A percentile compares a stretch with the other conserved stretches of the same genome.
Conservation (phyloP, 441 rosid species). For the Omphalea diandra region DNA sequence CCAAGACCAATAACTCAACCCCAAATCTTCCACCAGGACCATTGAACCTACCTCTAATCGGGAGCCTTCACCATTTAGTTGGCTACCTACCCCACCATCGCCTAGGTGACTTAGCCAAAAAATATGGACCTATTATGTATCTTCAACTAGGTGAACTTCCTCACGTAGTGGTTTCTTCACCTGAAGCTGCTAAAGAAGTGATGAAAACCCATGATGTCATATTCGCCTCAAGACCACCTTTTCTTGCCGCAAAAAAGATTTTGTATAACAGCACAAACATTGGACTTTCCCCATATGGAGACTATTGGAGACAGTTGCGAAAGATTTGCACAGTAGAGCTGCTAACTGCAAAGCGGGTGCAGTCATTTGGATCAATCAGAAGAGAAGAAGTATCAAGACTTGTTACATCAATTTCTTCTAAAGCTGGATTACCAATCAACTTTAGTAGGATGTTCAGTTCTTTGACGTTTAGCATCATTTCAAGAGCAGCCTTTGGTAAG, state of each 20-base stretch:
- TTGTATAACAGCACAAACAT: neutral
- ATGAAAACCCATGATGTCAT: conserved; percentile 23
- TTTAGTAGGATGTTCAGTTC: neutral
- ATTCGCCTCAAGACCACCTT: conserved; percentile 19
- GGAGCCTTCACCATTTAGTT: conserved; percentile 35
- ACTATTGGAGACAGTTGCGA: neutral
- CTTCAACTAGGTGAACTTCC: conserved; percentile 30
- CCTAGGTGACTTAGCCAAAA: conserved; percentile 21
- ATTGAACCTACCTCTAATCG: conserved; percentile 29
- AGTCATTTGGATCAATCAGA: neutral
- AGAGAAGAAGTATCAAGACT: neutral
- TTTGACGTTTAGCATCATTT: neutral
- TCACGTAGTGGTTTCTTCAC: conserved; percentile 24
- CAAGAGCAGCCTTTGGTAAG: neutral
- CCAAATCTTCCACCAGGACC: conserved; percentile 37
- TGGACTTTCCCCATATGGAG: neutral
- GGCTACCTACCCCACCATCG: conserved; percentile 22
- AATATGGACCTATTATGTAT: conserved; percentile 30
- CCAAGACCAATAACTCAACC: neutral
- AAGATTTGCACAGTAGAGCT: conserved; percentile 1
- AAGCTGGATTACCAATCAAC: neutral
- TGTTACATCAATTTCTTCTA: neutral
- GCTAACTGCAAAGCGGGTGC: neutral
- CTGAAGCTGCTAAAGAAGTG: conserved; percentile 25
- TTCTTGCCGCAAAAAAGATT: neutral